These are phyloP conservation scores for Hypholoma fasciculare DNA, from an alignment of 768 basidiomycete genomes.

Conservation along the genomic window DNA sequence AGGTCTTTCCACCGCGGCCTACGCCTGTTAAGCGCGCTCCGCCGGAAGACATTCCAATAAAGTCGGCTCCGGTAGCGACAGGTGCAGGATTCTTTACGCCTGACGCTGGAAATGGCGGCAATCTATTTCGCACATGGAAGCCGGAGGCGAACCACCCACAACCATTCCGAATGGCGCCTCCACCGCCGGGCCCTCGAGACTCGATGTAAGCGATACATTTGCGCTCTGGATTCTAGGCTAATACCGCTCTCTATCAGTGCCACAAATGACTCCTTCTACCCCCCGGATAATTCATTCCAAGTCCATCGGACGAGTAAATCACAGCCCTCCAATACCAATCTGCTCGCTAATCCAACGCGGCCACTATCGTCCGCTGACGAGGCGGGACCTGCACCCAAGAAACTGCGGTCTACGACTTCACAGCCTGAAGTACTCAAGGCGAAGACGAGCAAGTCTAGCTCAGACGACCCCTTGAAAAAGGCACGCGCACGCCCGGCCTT, in stretches of 20 bases:
- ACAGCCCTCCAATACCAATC: slow-evolving; percentile 38
- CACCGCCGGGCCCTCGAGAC: slow-evolving; percentile 54
- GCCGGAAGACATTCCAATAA: slow-evolving; percentile 50
- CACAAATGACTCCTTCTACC: slow-evolving; percentile 48
- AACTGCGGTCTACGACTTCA: slow-evolving; percentile 63
- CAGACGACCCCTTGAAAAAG: slow-evolving; percentile 83
- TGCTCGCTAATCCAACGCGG: slow-evolving; percentile 53
- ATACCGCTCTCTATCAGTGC: slow-evolving; percentile 36
- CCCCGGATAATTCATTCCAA: slow-evolving; percentile 61
- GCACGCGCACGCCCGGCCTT: slow-evolving; percentile 88
- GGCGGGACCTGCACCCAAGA: slow-evolving; percentile 75
- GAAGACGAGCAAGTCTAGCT: slow-evolving; percentile 59
- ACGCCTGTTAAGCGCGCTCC: slow-evolving; percentile 53
- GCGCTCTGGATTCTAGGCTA: slow-evolving; percentile 1
- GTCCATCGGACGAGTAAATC: slow-evolving; percentile 44
- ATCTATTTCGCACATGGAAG: slow-evolving; percentile 60
- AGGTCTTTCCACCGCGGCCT: slow-evolving; percentile 67
- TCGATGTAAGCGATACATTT: slow-evolving; percentile 48
- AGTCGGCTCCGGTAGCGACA: slow-evolving; percentile 53
- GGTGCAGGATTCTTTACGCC: slow-evolving; percentile 79
- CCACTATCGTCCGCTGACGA: slow-evolving; percentile 85
- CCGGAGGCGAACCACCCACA: slow-evolving; percentile 49
- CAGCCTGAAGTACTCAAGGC: slow-evolving; percentile 53
- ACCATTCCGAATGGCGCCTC: slow-evolving; percentile 58
- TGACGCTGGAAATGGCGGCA: slow-evolving; percentile 55